Evolutionary conservation across 164 flowering plant species (phyloP).

Genomic region (Vitis riparia): DNA sequence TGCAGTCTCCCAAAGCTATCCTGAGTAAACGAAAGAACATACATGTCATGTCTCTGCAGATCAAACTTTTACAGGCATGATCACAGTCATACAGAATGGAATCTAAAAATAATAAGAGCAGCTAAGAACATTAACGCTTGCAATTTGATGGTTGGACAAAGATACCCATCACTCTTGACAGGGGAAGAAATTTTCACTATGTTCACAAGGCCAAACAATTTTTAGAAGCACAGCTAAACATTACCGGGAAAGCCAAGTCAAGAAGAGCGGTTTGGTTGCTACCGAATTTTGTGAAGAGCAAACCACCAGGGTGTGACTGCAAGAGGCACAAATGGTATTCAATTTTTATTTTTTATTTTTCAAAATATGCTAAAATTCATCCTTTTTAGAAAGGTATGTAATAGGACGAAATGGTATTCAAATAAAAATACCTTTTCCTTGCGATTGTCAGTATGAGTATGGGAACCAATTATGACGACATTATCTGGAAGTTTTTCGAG

Average conservation of each 20-base stretch:
- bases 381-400: neutral
- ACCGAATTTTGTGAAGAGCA: constrained; percentile 90
- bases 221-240: neutral
- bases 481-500: constrained; percentile 82
- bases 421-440: constrained; percentile 69
- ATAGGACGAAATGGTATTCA: neutral
- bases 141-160: no score
- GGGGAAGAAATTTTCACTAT: no score
- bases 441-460: constrained; percentile 73
- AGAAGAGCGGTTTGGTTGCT: constrained; percentile 90
- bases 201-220: neutral
- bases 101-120: neutral
- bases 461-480: constrained; percentile 74
- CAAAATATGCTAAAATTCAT: neutral
- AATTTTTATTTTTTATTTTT: neutral
- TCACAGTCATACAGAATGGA: neutral
- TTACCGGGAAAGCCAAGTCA: constrained; percentile 95
- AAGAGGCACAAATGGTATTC: constrained; percentile 10
- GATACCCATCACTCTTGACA: no score
- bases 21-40: constrained; percentile 39
- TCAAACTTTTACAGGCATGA: neutral
- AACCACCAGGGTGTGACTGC: constrained; percentile 94
- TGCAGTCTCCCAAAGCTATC: constrained; percentile 87
- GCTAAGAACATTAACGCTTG: no score
- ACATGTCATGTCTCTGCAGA: neutral